A percentile compares a stretch with the other conserved stretches of the same genome.
Evolutionary conservation across 208 protist genomes (phyloP).

Genomic region (Acanthamoeba divionensis): DNA sequence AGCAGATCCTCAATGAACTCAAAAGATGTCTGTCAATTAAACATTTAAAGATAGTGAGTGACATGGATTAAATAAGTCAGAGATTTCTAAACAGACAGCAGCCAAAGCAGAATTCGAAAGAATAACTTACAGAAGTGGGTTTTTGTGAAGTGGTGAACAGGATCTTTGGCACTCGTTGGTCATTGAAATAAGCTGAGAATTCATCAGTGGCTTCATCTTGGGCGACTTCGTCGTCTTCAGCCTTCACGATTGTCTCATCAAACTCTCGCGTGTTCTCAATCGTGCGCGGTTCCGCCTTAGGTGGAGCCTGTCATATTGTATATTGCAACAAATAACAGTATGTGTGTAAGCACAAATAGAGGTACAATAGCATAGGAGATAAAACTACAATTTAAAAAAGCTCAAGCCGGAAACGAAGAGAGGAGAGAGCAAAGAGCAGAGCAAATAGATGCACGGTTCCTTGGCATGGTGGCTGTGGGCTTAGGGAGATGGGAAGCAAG

Average conservation of each 20-base stretch:
- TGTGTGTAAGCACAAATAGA: not conserved
- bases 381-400: not conserved
- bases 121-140: constrained; percentile 34
- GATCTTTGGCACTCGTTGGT: constrained; percentile 70
- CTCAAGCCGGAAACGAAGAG: not conserved
- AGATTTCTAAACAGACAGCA: no score
- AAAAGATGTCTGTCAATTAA: constrained; percentile 31
- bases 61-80: no score
- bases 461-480: no score
- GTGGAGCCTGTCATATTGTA: constrained; percentile 36
- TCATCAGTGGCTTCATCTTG: constrained; percentile 81
- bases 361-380: not conserved
- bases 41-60: not conserved
- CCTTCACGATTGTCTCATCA: constrained; percentile 83
- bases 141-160: constrained; percentile 78
- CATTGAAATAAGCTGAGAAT: constrained; percentile 80
- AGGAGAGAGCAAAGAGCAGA: not conserved
- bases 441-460: not conserved
- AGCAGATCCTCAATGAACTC: constrained; percentile 74
- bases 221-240: constrained; percentile 75
- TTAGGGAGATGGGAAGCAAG: no score
- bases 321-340: not conserved
- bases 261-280: constrained; percentile 80
- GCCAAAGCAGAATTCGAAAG: no score
- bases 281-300: constrained; percentile 64